Evolutionary conservation across 805 yeast genomes (phyloP).

Genomic region (Candida boleticola): DNA sequence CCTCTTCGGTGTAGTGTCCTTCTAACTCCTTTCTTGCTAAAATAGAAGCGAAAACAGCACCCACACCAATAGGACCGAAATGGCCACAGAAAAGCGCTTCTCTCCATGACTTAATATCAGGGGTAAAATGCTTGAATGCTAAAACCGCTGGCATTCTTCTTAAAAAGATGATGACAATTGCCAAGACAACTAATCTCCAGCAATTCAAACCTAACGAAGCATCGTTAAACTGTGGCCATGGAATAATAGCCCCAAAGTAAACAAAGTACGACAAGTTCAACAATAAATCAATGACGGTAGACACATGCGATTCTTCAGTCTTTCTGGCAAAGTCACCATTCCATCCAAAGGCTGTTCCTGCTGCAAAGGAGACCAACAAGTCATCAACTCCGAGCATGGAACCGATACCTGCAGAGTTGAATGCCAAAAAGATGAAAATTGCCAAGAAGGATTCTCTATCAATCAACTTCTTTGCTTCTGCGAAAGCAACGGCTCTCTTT

Average conservation of each 20-base stretch:
- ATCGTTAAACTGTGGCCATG: conserved; percentile 79
- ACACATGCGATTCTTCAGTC: conserved; percentile 83
- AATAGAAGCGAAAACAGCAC: conserved; percentile 83
- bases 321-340: conserved; percentile 83
- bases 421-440: conserved; percentile 76
- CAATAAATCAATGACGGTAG: conserved; percentile 84
- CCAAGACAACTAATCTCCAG: conserved; percentile 78
- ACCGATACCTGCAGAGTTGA: conserved; percentile 87
- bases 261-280: conserved; percentile 84
- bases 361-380: conserved; percentile 82
- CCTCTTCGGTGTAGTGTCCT: conserved; percentile 44
- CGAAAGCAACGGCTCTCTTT: conserved; percentile 68
- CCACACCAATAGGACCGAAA: conserved; percentile 96
- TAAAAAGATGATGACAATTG: conserved; percentile 69
- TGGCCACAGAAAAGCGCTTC: conserved; percentile 94
- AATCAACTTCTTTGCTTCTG: conserved; percentile 65
- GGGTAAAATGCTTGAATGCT: conserved; percentile 71
- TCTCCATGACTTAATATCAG: conserved; percentile 88
- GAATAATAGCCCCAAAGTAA: conserved; percentile 86
- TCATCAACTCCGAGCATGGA: conserved; percentile 88
- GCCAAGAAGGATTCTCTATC: conserved; percentile 89
- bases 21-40: conserved; percentile 75
- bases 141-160: conserved; percentile 83
- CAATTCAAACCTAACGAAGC: conserved; percentile 59
- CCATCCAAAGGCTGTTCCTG: conserved; percentile 94